Evolutionary conservation across 1,284 basidiomycete genomes (phyloP).

Genomic region (Cerioporus squamosus): DNA sequence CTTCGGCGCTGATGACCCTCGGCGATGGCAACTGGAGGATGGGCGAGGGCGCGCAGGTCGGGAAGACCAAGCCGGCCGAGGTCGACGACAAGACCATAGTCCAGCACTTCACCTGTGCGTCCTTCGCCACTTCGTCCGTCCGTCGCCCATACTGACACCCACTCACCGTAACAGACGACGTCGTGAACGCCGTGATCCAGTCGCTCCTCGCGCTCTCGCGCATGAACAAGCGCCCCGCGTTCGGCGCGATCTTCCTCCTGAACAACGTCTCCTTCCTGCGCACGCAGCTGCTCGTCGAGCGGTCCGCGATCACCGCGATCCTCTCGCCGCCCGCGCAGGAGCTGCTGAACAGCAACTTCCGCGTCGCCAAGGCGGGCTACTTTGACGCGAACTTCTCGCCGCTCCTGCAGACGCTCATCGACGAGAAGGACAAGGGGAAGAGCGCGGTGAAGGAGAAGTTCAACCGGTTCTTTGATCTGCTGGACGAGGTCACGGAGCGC

Average conservation of each 20-base stretch:
- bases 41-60: constrained; percentile 76
- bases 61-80: constrained; percentile 53
- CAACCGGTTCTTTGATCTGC: constrained; percentile 74
- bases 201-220: constrained; percentile 66
- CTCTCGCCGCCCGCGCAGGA: constrained; percentile 67
- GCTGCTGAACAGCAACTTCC: constrained; percentile 65
- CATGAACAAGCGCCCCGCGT: constrained; percentile 64
- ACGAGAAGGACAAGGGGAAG: constrained; percentile 68
- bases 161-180: constrained; percentile 64
- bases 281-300: constrained; percentile 55
- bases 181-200: constrained; percentile 61
- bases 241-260: constrained; percentile 75
- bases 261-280: constrained; percentile 78
- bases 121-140: neutral
- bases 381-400: constrained; percentile 82
- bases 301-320: constrained; percentile 47
- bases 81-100: constrained; percentile 63
- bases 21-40: constrained; percentile 89
- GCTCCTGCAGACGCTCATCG: constrained; percentile 70
- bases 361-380: constrained; percentile 79
- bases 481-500: constrained; percentile 77
- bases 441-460: constrained; percentile 79
- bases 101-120: constrained; percentile 76
- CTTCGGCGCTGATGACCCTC: constrained; percentile 63
- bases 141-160: constrained; percentile 1